Base-by-base conservation (phyloP, 2,329 filamentous ascomycete genomes). In the Paracorniculantispora psalliotae region DNA sequence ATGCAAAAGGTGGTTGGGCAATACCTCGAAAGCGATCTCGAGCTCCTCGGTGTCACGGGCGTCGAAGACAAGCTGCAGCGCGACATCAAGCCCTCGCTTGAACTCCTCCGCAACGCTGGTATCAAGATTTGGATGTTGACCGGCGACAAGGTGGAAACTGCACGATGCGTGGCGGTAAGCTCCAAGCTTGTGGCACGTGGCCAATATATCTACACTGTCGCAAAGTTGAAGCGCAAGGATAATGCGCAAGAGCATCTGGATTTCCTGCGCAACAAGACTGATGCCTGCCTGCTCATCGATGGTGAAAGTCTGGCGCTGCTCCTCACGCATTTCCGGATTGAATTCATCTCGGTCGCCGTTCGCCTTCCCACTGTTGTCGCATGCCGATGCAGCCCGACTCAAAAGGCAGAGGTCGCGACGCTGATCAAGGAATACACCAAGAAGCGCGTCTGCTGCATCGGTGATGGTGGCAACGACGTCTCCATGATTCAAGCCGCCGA, bases 81-180 rank as follows among this genome's bases (percentile, higher is more conserved):
- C 63, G 92, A 97, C 68, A 94, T 99, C 68, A 99, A 97, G 72
- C 90, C 93, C 1, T 96, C 92, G 0, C 81, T 99, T 6, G 96
- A 99, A 73, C 84, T 99, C 5, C 83, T 99, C 55, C 90, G 94
- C 64, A 99, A 99, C 67, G 94, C 94, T 0, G 94, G 94, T 26
- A 94, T 99, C 75, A 97, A 97, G 73, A 97, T 99, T 53, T 99
- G 94, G 94, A 99, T 99, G 94, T 80, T 99, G 71, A 99, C 94
- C 0, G 94, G 94, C 49, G 94, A 99, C 79, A 99, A 99, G 75
- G 91, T 99, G 2, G 94, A 99, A 75, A 99, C 94, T 15, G 94
- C 94, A 17, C 87, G 94, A 37, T 99, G 94, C 73, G 93, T 99
- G 13, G 96, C 94, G 2, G 89, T 99, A 46, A 96, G 90, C 68